A percentile compares a stretch with the other conserved stretches of the same genome.
These are phyloP conservation scores for Drechmeria coniospora DNA, from an alignment of 2,329 filamentous ascomycete genomes.

Conservation along the genomic window DNA sequence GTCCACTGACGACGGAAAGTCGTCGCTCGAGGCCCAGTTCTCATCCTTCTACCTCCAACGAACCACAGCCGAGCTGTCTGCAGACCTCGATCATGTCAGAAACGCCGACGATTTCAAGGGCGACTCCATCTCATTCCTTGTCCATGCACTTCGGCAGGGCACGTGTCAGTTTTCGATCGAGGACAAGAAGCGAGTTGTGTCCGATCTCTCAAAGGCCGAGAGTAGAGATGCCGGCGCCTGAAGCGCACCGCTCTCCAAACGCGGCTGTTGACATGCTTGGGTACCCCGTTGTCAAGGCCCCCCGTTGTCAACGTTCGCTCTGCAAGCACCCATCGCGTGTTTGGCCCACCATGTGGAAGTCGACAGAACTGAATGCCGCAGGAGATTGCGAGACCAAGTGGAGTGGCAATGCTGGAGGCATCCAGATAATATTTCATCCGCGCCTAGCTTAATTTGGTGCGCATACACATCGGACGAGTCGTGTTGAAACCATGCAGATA, in stretches of 20 bases:
- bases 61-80: slow-evolving; percentile 53
- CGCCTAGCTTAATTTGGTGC: too few relatives aligned
- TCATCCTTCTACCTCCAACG: slow-evolving; percentile 53
- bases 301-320: too few relatives aligned
- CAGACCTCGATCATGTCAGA: slow-evolving; percentile 59
- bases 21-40: slow-evolving; percentile 28
- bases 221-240: not conserved
- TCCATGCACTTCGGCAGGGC: slow-evolving; percentile 55
- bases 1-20: not conserved
- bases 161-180: slow-evolving; percentile 38
- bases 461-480: too few relatives aligned
- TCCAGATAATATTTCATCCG: too few relatives aligned
- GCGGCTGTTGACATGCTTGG: too few relatives aligned
- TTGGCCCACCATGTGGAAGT: too few relatives aligned
- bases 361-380: too few relatives aligned
- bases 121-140: slow-evolving; percentile 47
- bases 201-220: not conserved
- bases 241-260: slow-evolving; percentile 13
- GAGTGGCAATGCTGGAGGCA: too few relatives aligned
- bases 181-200: slow-evolving; percentile 17
- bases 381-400: too few relatives aligned
- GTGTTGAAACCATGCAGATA: too few relatives aligned
- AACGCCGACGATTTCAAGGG: slow-evolving; percentile 54
- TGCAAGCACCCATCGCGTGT: too few relatives aligned
- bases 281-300: too few relatives aligned